Base-by-base conservation (phyloP, 176 grass and related monocot species). In the Phragmites australis region DNA sequence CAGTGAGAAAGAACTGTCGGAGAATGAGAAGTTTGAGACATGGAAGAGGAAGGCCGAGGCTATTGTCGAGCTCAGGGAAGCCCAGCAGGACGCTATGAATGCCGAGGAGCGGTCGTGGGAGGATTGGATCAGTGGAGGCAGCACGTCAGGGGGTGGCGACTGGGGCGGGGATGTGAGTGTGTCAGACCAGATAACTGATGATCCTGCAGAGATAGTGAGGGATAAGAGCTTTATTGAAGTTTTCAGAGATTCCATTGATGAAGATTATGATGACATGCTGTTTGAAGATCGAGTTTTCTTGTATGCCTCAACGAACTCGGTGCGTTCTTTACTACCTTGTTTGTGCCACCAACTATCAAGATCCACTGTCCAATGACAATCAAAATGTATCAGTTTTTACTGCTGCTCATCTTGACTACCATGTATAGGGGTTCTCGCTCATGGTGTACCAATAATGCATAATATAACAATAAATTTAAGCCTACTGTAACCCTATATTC, bases 21-120 rank as follows among this genome's bases (percentile, higher is more conserved):
- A 93, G 51, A 65, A 90, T 15, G 95, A 94, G 51, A 94, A 93
- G 87, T 98, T 94, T 3, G 83, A 94, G 61, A 44, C 86, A 16
- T 98, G 95, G 95, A 98, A 77, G 87, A 94, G 83, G 37, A 90
- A 87, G 30, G 90, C 95, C 3, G 92, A 98, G 88, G 95, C 95
- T 3, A 89, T 98, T 69, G 81, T 91, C 7, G 95, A 98, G 78
- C 86, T 94, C 21, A 75, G 88, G 56, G 90, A 98, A 22, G 92
- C 92, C 12, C 92, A 79, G 62, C 83, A 93, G 80, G 88, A 87
- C 58, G 92, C 77, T 17, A 80, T 83, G 41, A 89, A 93, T 25
- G 81, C 83, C 0, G 95, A 93, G 56, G 86, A 43, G 46, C 83
- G 75, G 40, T 91, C 54, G 0, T 98, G 92, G 95, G 88, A 98